Base-by-base conservation (phyloP, 495 filamentous ascomycete genomes). In the Hypoxylon trugodes region DNA sequence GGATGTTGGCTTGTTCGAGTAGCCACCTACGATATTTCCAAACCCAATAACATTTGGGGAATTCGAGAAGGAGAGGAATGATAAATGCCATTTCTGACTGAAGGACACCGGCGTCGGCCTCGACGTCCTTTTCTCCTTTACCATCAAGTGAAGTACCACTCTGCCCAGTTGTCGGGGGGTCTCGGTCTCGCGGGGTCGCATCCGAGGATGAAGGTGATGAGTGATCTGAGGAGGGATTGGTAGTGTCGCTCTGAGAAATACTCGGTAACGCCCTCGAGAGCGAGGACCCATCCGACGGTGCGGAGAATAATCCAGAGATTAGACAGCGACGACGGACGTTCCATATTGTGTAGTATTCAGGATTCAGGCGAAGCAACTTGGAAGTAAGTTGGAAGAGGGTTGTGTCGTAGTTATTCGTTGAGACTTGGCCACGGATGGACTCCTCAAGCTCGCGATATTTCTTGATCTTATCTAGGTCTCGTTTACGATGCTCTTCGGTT, bases 21-120 rank as follows among this genome's bases (percentile, higher is more conserved):
- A 93, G 77, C 95, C 96, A 98, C 9, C 87, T 75, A n/a, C 95
- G 88, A 76, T 97, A 91, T 73, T 96, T 96, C 95, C 95, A 99
- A 37, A 99, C 91, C 93, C 95, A 97, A 80, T 99, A 99, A 80
- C 95, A 98, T 77, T 99, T 99, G 19, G 95, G 96, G 66, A 85
- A 92, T 61, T 91, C 85, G 28, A 86, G 80, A 32, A 98, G 86
- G 9, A 99, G 82, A 2, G 91, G 91, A 32, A 97, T 81, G 32
- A 93, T 84, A 71, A 97, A 95, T 19, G 76, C 72, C 21, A 98
- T 81, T 66, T 98, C 95, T 22, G 76, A 72, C 18, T 77, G 71
- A 33, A 91, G 70, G 32, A 81, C 61, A 1, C 68, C 52, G 9
- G 69, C 54, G 46, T 77, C 74, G 6, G 66, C 66, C 5, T 73